phyloP scores from a whole-genome alignment of 306 rosid genomes.

The Gastrolobium villosum region DNA sequence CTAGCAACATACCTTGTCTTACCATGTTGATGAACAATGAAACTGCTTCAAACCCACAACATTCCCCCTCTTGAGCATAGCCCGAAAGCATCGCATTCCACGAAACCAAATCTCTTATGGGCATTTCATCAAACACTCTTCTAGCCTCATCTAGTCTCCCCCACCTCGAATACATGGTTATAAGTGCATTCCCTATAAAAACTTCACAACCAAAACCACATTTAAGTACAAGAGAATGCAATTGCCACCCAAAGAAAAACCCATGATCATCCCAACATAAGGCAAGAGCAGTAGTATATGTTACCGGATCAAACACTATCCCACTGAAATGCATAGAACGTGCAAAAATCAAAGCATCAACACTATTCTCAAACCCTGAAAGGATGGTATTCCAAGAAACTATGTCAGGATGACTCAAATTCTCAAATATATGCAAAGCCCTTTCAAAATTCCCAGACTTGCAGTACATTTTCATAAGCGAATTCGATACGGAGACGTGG shows the following conservation, averaged over 20 bases:
- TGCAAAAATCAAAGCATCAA: conserved; percentile 69
- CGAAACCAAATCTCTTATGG: conserved; percentile 65
- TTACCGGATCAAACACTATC: conserved; percentile 73
- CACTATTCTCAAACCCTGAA: conserved; percentile 71
- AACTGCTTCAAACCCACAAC: conserved; percentile 68
- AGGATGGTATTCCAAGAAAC: conserved; percentile 94
- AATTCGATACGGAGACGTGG: conserved; percentile 62
- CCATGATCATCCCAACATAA: conserved; percentile 64
- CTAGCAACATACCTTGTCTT: conserved; percentile 68
- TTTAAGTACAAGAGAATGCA: conserved; percentile 71
- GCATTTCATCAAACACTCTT: conserved; percentile 78
- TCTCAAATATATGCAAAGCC: conserved; percentile 66
- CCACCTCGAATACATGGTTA: conserved; percentile 79
- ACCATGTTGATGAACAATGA: conserved; percentile 68
- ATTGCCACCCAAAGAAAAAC: conserved; percentile 71
- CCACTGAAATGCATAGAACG: conserved; percentile 65
- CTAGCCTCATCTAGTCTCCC: conserved; percentile 65
- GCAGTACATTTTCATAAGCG: conserved; percentile 86
- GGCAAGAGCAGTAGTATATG: conserved; percentile 68
- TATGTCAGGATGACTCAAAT: conserved; percentile 62
- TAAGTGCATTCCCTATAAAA: conserved; percentile 81
- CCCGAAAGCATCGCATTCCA: conserved; percentile 90
- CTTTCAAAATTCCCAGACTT: conserved; percentile 60
- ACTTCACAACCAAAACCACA: conserved; percentile 69
- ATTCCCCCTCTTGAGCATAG: conserved; percentile 74